phyloP scores from a whole-genome alignment of 805 yeast species.

The Geotrichum ghanense region DNA sequence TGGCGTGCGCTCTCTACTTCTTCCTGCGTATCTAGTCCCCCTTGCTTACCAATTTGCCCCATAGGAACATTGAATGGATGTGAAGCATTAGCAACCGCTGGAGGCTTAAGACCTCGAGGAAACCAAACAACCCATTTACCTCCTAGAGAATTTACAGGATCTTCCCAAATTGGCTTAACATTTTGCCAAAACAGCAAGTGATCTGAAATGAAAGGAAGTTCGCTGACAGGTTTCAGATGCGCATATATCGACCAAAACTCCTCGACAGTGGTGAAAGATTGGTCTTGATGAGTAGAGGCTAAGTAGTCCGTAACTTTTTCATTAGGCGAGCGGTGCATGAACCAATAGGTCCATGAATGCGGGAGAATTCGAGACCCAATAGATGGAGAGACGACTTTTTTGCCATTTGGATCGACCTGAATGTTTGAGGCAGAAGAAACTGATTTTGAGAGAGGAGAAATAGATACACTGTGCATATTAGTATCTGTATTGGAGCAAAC shows the following conservation, averaged over 20 bases:
- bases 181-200: slow-evolving; percentile 47
- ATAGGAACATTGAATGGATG: slow-evolving; percentile 5
- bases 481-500: too few species aligned
- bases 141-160: slow-evolving; percentile 46
- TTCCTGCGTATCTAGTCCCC: background rate
- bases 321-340: slow-evolving; percentile 20
- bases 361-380: slow-evolving; percentile 13
- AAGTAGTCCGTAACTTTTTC: slow-evolving; percentile 17
- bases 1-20: slow-evolving; percentile 5
- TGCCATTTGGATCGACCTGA: background rate
- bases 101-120: slow-evolving; percentile 23
- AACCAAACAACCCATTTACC: slow-evolving; percentile 54
- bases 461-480: too few species aligned
- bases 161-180: slow-evolving; percentile 59
- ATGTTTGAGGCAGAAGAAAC: too few species aligned
- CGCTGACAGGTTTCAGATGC: slow-evolving; percentile 30
- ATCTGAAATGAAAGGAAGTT: slow-evolving; percentile 30
- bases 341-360: slow-evolving; percentile 23
- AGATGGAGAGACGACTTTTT: slow-evolving; percentile 10
- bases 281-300: slow-evolving; percentile 53
- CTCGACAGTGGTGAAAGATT: slow-evolving; percentile 78
- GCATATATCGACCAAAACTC: slow-evolving; percentile 96
- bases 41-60: background rate
- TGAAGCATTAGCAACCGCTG: slow-evolving; percentile 4
- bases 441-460: too few species aligned